Percentiles rank a stretch among this genome's conserved stretches.
phyloP scores from a whole-genome alignment of 176 grass and related monocot genomes.

The Chloris gayana region DNA sequence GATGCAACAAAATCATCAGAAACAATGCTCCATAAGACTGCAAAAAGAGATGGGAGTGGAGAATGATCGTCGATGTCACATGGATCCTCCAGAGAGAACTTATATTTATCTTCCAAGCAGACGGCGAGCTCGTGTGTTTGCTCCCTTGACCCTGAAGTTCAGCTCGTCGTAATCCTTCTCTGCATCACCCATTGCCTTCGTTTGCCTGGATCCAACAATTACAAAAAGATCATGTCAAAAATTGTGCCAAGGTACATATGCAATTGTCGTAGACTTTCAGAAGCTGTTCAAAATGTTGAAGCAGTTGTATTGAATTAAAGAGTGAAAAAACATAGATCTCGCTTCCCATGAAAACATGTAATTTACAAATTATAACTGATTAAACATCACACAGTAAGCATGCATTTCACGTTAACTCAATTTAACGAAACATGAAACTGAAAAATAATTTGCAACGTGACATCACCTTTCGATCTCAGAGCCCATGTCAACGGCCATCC shows the following conservation, averaged over 20 bases:
- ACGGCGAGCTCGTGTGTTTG: slow-evolving; percentile 52
- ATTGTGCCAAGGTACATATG: neutral
- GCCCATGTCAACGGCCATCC: slow-evolving; percentile 89
- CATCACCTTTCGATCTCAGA: slow-evolving; percentile 77
- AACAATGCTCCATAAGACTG: neutral
- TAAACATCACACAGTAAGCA: neutral
- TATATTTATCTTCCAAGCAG: slow-evolving; percentile 65
- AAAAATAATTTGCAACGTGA: neutral
- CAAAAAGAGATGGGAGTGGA: neutral
- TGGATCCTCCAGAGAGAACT: slow-evolving; percentile 17
- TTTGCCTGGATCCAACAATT: slow-evolving; percentile 63
- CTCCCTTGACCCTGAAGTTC: slow-evolving; percentile 68
- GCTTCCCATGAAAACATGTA: neutral
- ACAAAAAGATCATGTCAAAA: neutral
- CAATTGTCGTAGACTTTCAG: slow-evolving; percentile 5
- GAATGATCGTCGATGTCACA: neutral
- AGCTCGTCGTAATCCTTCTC: slow-evolving; percentile 74
- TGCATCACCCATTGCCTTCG: slow-evolving; percentile 45
- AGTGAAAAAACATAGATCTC: neutral
- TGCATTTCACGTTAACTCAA: neutral
- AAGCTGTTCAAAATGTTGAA: slow-evolving; percentile 1
- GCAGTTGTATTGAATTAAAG: neutral
- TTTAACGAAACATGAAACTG: neutral
- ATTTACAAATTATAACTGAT: neutral
- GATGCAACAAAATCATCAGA: slow-evolving; percentile 33